Conservation (phyloP, 257 asterid genomes). For the Solanum chaucha region DNA sequence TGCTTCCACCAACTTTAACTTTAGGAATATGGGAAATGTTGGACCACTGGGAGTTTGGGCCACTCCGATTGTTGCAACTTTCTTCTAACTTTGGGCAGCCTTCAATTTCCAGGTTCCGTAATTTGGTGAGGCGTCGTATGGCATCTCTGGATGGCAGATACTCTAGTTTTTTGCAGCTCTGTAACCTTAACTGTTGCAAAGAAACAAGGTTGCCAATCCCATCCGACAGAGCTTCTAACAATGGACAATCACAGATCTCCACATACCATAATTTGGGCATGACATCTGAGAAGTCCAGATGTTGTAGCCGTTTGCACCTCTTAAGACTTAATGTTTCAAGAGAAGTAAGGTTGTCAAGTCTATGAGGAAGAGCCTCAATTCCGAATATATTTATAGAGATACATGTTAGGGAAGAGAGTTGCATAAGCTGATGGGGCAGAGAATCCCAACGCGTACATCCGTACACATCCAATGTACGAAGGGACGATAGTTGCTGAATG, state of each 20-base stretch:
- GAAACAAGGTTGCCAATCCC: neutral
- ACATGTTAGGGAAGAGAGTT: neutral
- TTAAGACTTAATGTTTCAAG: neutral
- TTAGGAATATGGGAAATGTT: neutral
- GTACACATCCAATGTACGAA: no score
- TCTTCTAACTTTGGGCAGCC: neutral
- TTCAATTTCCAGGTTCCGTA: fast-evolving
- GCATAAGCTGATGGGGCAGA: constrained; percentile 6
- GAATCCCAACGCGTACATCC: no score
- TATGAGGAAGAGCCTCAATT: constrained; percentile 8
- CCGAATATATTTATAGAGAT: fast-evolving
- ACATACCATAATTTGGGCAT: no score
- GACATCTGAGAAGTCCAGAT: neutral
- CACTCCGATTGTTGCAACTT: neutral
- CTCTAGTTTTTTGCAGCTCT: fast-evolving
- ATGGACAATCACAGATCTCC: fast-evolving
- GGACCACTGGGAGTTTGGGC: neutral
- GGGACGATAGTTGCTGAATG: no score
- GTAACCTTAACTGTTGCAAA: fast-evolving
- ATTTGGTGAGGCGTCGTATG: neutral
- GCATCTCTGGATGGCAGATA: neutral
- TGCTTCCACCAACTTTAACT: no score
- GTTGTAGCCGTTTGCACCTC: neutral
- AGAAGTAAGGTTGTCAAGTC: no score
- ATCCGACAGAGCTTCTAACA: neutral